phyloP scores from a whole-genome alignment of 2,329 filamentous ascomycete species.

The Sclerotinia subarctica region DNA sequence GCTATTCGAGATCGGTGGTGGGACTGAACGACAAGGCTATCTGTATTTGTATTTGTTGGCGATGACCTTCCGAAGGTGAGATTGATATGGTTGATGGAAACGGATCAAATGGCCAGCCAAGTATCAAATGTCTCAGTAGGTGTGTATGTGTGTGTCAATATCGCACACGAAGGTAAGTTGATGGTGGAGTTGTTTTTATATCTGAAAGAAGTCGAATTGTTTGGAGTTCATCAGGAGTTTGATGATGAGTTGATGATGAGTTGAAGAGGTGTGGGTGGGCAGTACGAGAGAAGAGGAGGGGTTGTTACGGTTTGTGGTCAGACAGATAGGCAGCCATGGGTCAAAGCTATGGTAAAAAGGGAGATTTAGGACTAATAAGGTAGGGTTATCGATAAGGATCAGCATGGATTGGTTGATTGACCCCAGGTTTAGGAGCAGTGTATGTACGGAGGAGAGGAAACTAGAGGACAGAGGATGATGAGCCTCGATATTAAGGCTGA shows the following conservation, averaged over 20 bases:
- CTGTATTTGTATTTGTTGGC: constrained; percentile 2
- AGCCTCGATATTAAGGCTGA: not conserved
- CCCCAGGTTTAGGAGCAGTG: not conserved
- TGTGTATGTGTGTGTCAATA: not conserved
- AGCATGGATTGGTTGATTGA: not conserved
- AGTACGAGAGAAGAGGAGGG: not conserved
- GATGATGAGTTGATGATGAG: not conserved
- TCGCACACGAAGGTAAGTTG: not conserved
- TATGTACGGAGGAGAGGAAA: not conserved
- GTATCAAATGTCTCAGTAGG: not conserved
- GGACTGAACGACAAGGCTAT: constrained; percentile 8
- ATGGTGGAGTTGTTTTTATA: not conserved
- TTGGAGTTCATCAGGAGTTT: not conserved
- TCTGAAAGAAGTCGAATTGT: not conserved
- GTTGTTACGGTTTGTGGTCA: constrained; percentile 11
- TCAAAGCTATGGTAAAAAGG: not conserved
- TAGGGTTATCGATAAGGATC: not conserved
- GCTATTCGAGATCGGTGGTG: not conserved
- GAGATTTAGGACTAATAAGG: not conserved
- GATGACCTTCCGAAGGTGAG: not conserved
- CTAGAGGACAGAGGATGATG: not conserved
- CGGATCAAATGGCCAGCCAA: not conserved
- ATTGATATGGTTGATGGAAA: not conserved
- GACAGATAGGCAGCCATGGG: not conserved
- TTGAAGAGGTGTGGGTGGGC: not conserved